phyloP scores from a whole-genome alignment of 306 rosid genomes.

The Pyrus communis region DNA sequence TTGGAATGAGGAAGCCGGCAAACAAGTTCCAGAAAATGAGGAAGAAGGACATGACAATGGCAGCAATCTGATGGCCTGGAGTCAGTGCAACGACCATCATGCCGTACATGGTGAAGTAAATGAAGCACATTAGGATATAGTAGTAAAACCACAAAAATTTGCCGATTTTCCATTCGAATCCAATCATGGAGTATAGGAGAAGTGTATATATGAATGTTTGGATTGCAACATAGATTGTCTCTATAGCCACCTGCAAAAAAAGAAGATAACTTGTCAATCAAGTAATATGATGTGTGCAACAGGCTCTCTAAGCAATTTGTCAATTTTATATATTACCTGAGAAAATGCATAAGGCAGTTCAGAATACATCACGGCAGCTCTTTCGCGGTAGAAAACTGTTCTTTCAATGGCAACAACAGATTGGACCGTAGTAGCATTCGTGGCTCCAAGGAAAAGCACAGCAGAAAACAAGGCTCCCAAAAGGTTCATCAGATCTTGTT shows the following conservation, averaged over 20 bases:
- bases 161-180: constrained; percentile 23
- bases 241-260: constrained; percentile 34
- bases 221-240: constrained; percentile 25
- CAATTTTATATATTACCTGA: constrained; percentile 21
- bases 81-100: constrained; percentile 49
- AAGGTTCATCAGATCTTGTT: constrained; percentile 36
- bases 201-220: constrained; percentile 24
- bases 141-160: constrained; percentile 33
- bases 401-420: constrained; percentile 32
- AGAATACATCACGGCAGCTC: constrained; percentile 45
- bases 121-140: constrained; percentile 28
- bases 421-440: constrained; percentile 31
- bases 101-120: constrained; percentile 42
- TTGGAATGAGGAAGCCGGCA: constrained; percentile 35
- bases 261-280: not conserved
- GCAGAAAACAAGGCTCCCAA: constrained; percentile 41
- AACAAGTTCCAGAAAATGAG: constrained; percentile 42
- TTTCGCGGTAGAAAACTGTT: constrained; percentile 42
- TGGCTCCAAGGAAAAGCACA: constrained; percentile 36
- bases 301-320: not conserved
- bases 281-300: not conserved
- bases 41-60: constrained; percentile 36
- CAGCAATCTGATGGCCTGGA: constrained; percentile 38
- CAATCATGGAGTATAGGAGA: constrained; percentile 40
- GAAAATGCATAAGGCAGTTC: constrained; percentile 37